These are phyloP conservation scores for Spiromastix sp. DNA, from an alignment of 2,329 filamentous ascomycete genomes.

Conservation along the genomic window DNA sequence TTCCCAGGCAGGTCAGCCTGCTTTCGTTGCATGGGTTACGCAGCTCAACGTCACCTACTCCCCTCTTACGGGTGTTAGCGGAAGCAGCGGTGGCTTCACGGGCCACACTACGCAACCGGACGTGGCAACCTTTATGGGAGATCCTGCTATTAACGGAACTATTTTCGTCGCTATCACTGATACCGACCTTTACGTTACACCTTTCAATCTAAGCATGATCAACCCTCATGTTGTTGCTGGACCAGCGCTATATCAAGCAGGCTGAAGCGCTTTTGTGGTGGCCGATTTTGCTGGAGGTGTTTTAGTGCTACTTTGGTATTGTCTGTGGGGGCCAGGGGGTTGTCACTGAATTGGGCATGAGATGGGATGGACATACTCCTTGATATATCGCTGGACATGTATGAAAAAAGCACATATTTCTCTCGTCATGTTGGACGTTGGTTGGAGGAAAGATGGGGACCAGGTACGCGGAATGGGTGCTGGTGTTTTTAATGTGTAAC, in stretches of 20 bases:
- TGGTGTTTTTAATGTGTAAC: too few relatives aligned
- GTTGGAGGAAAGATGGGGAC: too few relatives aligned
- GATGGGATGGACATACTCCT: too few relatives aligned
- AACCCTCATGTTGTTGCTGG: slow-evolving; percentile 68
- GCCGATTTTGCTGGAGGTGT: too few relatives aligned
- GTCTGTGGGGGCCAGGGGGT: too few relatives aligned
- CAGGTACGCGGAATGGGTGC: too few relatives aligned
- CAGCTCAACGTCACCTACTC: slow-evolving; percentile 69
- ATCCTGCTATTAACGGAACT: slow-evolving; percentile 64
- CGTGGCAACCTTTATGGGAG: slow-evolving; percentile 53
- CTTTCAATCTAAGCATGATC: slow-evolving; percentile 63
- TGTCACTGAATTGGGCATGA: too few relatives aligned
- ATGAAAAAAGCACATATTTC: too few relatives aligned
- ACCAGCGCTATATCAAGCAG: slow-evolving; percentile 65
- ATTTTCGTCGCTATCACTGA: slow-evolving; percentile 73
- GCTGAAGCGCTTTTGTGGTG: too few relatives aligned
- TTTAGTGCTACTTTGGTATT: too few relatives aligned
- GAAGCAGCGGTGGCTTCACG: not conserved
- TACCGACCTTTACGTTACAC: slow-evolving; percentile 54
- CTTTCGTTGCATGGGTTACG: slow-evolving; percentile 64
- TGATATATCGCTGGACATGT: too few relatives aligned
- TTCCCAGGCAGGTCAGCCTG: slow-evolving; percentile 45
- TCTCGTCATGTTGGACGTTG: too few relatives aligned
- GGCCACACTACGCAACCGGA: slow-evolving; percentile 58
- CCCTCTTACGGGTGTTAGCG: slow-evolving; percentile 34